These are phyloP conservation scores for Fusarium sp. DNA, from an alignment of 2,329 filamentous ascomycete genomes.

Conservation along the genomic window DNA sequence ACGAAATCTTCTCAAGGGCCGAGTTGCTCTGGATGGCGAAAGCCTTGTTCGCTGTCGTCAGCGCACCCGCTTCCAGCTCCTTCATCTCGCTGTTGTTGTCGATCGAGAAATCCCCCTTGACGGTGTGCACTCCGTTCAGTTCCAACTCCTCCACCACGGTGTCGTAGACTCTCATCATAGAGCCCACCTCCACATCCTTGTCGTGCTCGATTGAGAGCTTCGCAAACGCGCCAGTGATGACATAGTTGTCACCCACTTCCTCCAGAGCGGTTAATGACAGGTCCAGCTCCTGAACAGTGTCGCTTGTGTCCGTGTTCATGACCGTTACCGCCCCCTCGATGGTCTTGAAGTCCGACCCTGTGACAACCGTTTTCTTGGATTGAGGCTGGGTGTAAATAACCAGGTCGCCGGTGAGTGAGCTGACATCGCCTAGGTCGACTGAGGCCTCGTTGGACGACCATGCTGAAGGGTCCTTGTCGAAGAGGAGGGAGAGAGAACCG, in stretches of 20 bases:
- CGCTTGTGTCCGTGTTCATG: constrained; percentile 41
- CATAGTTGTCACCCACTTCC: constrained; percentile 42
- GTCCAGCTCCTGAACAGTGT: constrained; percentile 36
- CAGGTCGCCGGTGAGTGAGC: constrained; percentile 42
- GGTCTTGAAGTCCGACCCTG: constrained; percentile 41
- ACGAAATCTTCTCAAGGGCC: constrained; percentile 37
- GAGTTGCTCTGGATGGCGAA: constrained; percentile 43
- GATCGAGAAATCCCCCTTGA: constrained; percentile 46
- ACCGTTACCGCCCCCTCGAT: constrained; percentile 45
- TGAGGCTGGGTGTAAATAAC: constrained; percentile 47
- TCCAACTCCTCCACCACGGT: constrained; percentile 39
- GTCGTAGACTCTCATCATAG: constrained; percentile 46
- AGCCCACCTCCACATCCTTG: constrained; percentile 33
- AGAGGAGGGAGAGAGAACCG: constrained; percentile 48
- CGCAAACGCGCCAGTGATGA: constrained; percentile 42
- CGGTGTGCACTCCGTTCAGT: constrained; percentile 43
- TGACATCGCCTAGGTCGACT: constrained; percentile 45
- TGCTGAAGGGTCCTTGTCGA: constrained; percentile 42
- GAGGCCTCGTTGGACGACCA: constrained; percentile 45
- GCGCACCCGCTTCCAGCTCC: constrained; percentile 28
- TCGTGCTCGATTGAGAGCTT: constrained; percentile 43
- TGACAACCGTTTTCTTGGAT: constrained; percentile 45
- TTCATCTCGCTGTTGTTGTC: constrained; percentile 43
- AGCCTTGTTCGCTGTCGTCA: constrained; percentile 44
- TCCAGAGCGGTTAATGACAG: constrained; percentile 42